Base-by-base conservation (phyloP, 495 filamentous ascomycete species). In the Bacidia rubella region DNA sequence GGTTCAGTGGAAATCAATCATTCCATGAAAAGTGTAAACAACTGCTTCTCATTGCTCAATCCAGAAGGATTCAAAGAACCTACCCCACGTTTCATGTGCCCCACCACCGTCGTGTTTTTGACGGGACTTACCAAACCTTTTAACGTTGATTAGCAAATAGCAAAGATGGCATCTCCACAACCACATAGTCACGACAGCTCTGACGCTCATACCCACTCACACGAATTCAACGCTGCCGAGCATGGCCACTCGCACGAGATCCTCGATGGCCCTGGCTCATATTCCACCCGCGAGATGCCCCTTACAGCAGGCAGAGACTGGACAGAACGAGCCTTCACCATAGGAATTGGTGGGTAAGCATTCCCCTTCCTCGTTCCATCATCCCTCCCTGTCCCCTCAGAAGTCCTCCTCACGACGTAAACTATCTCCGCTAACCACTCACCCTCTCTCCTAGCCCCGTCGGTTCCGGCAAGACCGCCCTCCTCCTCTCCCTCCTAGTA, bases 211-310 rank as follows among this genome's bases (percentile, higher is more conserved):
- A 62, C 66, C 52, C 82, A 85, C 57, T 74, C 77, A 40, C 82
- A 85, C 63, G 79, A 77, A 47, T 78, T 77, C 52, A 74, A 75
- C 62, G 74, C 78, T 52, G 78, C 76, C 51, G 87, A 92, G 61
- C 92, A 98, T 66, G 90, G 92, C 59, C 92, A 98, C 74, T 82
- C 80, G 2, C 92, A 97, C 66, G 92, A 96, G 70, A 88, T 96
- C 64, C 84, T 95, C 63, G 86, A 90, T 64, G 90, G 92, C 0
- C 92, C 92, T 2, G 92, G 92, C 40, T 90, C 85, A 52, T 97
- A 82, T 67, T 66, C 88, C 7, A 82, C 81, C 53, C 83, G 90
- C n/a, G 92, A 97, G 72, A 87, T 90, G 82, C 90, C 89, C 27
- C 79, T 98, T 46, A 76, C 88, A 55, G 83, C 94, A 56, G 87